A percentile compares a stretch with the other conserved stretches of the same genome.
phyloP scores from a whole-genome alignment of 768 basidiomycete species.

The Phlegmacium glaucopus region DNA sequence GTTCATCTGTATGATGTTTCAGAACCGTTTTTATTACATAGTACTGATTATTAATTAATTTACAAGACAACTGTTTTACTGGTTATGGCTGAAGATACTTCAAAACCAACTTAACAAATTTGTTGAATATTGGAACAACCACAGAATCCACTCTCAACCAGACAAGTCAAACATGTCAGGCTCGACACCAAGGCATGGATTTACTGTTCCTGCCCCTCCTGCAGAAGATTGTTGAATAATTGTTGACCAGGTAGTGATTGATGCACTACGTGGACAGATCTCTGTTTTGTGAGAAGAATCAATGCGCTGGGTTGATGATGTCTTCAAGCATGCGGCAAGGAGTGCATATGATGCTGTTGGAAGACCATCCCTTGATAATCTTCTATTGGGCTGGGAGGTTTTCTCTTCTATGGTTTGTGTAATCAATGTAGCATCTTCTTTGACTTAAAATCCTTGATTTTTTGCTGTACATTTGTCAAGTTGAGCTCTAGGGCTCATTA shows the following conservation, averaged over 20 bases:
- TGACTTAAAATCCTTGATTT: not conserved
- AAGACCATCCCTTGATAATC: slow-evolving; percentile 3
- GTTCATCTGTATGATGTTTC: slow-evolving; percentile 15
- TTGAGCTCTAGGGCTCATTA: not conserved
- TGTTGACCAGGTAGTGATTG: slow-evolving; percentile 12
- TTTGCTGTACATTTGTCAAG: too few species aligned
- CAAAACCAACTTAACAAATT: slow-evolving; percentile 22
- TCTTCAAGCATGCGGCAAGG: slow-evolving; percentile 7
- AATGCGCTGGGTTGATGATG: slow-evolving; percentile 16
- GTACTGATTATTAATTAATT: not conserved
- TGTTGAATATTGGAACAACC: slow-evolving; percentile 23
- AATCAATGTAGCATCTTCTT: slow-evolving; percentile 4
- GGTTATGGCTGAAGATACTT: slow-evolving; percentile 26
- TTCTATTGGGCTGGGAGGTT: slow-evolving; percentile 6
- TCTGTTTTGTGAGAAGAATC: slow-evolving; percentile 10
- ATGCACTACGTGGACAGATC: slow-evolving; percentile 15
- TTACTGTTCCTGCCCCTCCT: slow-evolving; percentile 9
- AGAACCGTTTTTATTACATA: slow-evolving; percentile 2
- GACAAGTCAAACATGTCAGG: slow-evolving; percentile 25
- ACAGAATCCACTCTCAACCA: slow-evolving; percentile 15
- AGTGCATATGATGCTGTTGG: slow-evolving; percentile 5
- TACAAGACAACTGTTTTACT: slow-evolving; percentile 16
- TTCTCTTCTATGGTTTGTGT: slow-evolving; percentile 2
- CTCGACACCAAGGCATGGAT: slow-evolving; percentile 15
- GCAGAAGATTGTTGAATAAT: slow-evolving; percentile 12